Base-by-base conservation (phyloP, 495 filamentous ascomycete species). In the Barbatosphaeria neglecta region DNA sequence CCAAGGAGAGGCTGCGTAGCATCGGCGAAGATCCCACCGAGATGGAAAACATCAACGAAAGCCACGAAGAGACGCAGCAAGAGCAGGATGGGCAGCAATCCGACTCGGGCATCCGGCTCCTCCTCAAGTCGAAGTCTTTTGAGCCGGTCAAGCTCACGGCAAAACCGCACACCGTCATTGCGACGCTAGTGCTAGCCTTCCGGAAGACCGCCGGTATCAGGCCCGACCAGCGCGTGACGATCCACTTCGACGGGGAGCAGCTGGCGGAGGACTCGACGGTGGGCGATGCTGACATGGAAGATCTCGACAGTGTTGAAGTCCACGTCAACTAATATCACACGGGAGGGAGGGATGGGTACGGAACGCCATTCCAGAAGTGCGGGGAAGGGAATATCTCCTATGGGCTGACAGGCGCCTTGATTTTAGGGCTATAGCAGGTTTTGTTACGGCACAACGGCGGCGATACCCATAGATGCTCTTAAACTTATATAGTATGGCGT, bases 191-290 rank as follows among this genome's bases (percentile, higher is more conserved):
- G 10, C 52, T 53, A n/a, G 58, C 53, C 1, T 77, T 73, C 47
- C 54, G 62, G 11, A 45, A 54, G 23, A 49, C 64, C 8, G 56
- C 57, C 6, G 28, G 54, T 0, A 41, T 75, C 10, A 47, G 49
- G 1, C 51, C 61, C 2, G 72, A 73, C 4, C 71, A 72, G 41
- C 59, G 69, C 1, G 64, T 95, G 15, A 72, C 72, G 11, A 66
- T 95, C 0, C 64, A 73, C 43, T 92, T 90, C 62, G 90, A 97
- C 51, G 90, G 90, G 16, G 89, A 94, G 39, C 64, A 67, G 38
- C 62, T 95, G 19, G 74, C 79, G 1, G 73, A 80, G 0, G 67
- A 76, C 4, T 71, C 74, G 22, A 72, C 69, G 20, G 66, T 95
- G 4, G 66, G 60, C 17, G 79, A 84, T 31, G 70, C 84, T n/a